Base-by-base conservation (phyloP, 805 yeast species). In the Monosporozyma aerobia region DNA sequence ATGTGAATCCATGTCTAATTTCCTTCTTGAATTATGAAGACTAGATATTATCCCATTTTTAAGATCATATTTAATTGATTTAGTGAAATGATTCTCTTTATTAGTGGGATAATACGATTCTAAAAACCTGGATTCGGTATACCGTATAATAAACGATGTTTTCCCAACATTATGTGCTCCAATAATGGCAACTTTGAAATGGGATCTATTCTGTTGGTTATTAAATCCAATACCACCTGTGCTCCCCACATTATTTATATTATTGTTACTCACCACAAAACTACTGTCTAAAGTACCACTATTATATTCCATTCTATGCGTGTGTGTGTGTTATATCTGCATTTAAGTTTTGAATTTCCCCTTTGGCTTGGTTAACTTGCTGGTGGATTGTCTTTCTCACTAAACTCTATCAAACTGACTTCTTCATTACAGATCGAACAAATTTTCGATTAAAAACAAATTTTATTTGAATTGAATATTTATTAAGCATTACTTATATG, bases 131-230 rank as follows among this genome's bases (percentile, higher is more conserved):
- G 87, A 86, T 62, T 90, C 96, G 6, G 86, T 92, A 66, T 82
- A 90, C 59, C 89, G 82, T 10, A 87, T 88, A 1, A 90, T 84
- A 72, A 89, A 73, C 1, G 96, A 84, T 32, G 95, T 87, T 69
- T 90, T 82, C 1, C 95, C 96, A 25, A 89, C 96, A 39, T 90
- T 85, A 50, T 95, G 76, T 19, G 94, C 82, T 44, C 97, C 97
- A 22, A 88, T 88, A 19, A 90, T 85, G 13, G 95, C 95, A 52
- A 90, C 77, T 65, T 86, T 87, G 54, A 95, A 52, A 39, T 59
- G 60, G 19, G 40, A n/a, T 37, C 45, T 23, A 43, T 43, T 43
- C 11, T 35, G 39, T 49, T 49, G 14, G 22, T 23, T 35, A 14
- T 35, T 35, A 35, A 16, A 13, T 35, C 39, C 39, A 35, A 35